Evolutionary conservation across 768 basidiomycete genomes (phyloP).

Genomic region (Phylloporus arenicola): DNA sequence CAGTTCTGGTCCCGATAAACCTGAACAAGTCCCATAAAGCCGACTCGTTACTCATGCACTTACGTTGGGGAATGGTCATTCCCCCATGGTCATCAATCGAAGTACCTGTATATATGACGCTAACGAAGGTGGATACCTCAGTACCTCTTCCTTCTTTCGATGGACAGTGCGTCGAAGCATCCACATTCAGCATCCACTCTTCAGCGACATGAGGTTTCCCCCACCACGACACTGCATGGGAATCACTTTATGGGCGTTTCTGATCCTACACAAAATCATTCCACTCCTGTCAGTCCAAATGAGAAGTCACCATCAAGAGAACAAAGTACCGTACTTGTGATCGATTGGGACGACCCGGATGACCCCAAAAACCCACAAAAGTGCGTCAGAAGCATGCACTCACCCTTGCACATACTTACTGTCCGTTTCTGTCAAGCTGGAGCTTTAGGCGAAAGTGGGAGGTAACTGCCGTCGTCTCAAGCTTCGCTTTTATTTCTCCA

Average conservation of each 20-base stretch:
- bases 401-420: background rate
- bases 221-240: conserved; percentile 9
- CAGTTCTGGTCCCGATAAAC: background rate
- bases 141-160: background rate
- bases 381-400: conserved; percentile 25
- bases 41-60: background rate
- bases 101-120: background rate
- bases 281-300: background rate
- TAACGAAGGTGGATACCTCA: too few relatives aligned
- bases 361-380: conserved; percentile 58
- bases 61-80: too few relatives aligned
- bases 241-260: background rate
- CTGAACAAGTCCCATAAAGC: conserved; percentile 3
- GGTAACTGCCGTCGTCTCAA: conserved; percentile 57
- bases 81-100: conserved; percentile 1
- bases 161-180: background rate
- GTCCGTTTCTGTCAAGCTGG: conserved; percentile 42
- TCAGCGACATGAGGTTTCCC: conserved; percentile 3
- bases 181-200: background rate
- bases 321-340: conserved; percentile 22
- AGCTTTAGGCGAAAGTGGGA: conserved; percentile 54
- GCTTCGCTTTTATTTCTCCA: conserved; percentile 63
- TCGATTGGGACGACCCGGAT: conserved; percentile 61
- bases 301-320: background rate
- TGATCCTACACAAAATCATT: background rate